phyloP scores from a whole-genome alignment of 2,329 filamentous ascomycete species.

The Talaromyces sp. region DNA sequence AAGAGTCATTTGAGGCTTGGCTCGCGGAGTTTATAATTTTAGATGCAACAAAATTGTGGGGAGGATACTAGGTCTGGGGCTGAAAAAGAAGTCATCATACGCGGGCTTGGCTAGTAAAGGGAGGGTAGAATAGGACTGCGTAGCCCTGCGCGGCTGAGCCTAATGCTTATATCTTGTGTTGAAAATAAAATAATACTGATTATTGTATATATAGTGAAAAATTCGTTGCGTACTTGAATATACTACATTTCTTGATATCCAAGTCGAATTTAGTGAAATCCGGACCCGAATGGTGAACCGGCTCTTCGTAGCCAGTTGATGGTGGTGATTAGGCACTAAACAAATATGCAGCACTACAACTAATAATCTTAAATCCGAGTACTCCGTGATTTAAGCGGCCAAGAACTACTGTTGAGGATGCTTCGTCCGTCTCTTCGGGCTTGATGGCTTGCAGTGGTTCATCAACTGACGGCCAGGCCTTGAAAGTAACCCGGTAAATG shows the following conservation, averaged over 20 bases:
- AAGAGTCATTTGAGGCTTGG: neutral
- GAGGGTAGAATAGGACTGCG: neutral
- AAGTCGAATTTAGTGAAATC: no score
- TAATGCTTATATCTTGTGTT: neutral
- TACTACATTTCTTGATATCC: no score
- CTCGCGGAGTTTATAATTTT: neutral
- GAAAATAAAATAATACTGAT: neutral
- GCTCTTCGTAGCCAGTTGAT: neutral
- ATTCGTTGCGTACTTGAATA: no score
- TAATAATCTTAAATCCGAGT: neutral
- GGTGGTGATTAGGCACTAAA: no score
- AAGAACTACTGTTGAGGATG: neutral
- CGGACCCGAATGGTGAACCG: neutral
- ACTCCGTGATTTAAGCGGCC: neutral
- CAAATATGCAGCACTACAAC: no score
- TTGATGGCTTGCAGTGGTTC: neutral
- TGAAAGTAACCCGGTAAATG: neutral
- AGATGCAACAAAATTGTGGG: neutral
- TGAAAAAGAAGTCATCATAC: neutral
- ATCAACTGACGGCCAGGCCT: neutral
- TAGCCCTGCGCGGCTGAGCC: neutral
- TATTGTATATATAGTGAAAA: no score
- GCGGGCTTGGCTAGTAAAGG: neutral
- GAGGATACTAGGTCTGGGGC: neutral
- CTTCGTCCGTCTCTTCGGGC: neutral